Evolutionary conservation across 345 rosid species (phyloP), one percentile per base, ranked within the genome.

Genomic region (Cardamine resedifolia): DNA sequence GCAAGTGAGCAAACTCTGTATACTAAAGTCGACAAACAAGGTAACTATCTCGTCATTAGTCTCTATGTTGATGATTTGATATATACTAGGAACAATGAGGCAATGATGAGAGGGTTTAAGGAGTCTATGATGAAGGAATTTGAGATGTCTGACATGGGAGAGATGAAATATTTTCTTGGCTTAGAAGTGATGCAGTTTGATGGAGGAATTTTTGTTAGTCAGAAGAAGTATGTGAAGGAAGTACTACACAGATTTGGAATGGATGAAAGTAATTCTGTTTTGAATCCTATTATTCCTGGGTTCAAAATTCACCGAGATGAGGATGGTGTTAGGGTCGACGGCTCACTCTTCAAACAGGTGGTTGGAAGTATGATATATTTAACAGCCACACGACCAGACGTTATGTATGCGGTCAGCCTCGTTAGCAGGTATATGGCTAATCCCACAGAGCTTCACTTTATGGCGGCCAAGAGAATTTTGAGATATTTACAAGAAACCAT

Each of bases 51-150:
- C 3, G 26, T 67, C 14, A 8, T 60, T 11, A 44, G 61, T 2
- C 0, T 66, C 0, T 65, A 66, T 47, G 66, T 74, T 1, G 60
- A 74, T 66, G 72, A 74, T n/a, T n/a, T 68, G 6, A 27, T 68
- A 0, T 60, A 41, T 10, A 75, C 41, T 14, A 9, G 56, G 0
- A 75, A 61, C 18, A 24, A 59, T 27, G 59, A 58, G 2, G 3
- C 2, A 7, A 68, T 75, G 68, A 30, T 68, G 43, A 68, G 0
- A 1, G 47, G 59, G 9, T 75, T 75, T 19, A 36, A 39, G 10
- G 39, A 68, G 1, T 51, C 61, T 0, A 43, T 44, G n/a, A 58
- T 27, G 23, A 33, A 11, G 8, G 27, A 57, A 11, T 70, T 63
- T 28, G 45, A 58, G 3, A 48, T 58, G 38, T 16, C 50, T 3